phyloP scores from a whole-genome alignment of 1,284 basidiomycete species.

The Xanthoconium separans region DNA sequence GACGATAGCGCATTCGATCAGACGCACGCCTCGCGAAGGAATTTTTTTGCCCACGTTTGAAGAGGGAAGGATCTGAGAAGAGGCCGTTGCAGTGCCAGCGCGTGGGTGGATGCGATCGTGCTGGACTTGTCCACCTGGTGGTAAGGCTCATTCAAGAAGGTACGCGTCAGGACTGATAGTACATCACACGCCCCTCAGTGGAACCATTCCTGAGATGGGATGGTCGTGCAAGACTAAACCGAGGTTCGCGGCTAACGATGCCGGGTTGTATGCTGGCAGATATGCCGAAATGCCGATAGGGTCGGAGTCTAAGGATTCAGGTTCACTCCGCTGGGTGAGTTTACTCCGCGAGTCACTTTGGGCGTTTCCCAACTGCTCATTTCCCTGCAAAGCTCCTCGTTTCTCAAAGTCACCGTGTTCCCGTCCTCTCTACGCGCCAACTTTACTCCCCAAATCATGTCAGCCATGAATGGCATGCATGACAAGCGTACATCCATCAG shows the following conservation, averaged over 20 bases:
- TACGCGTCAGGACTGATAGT: too few relatives aligned
- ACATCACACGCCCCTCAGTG: too few relatives aligned
- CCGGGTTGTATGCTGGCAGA: slow-evolving; percentile 16
- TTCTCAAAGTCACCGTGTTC: slow-evolving; percentile 13
- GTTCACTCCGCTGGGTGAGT: slow-evolving; percentile 26
- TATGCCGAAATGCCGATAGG: slow-evolving; percentile 28
- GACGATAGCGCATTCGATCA: slow-evolving; percentile 1
- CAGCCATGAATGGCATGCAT: slow-evolving; percentile 46
- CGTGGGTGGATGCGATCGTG: neutral
- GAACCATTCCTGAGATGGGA: too few relatives aligned
- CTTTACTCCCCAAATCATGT: slow-evolving; percentile 11
- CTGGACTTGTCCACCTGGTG: too few relatives aligned
- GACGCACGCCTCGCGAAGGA: neutral
- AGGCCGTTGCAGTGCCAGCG: neutral
- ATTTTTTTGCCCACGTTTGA: neutral
- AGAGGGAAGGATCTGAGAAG: neutral
- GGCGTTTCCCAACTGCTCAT: slow-evolving; percentile 31
- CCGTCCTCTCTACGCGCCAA: slow-evolving; percentile 5
- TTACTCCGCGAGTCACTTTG: slow-evolving; percentile 30
- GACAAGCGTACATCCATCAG: slow-evolving; percentile 55
- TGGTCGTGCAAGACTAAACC: too few relatives aligned
- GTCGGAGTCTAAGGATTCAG: slow-evolving; percentile 28
- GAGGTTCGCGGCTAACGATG: slow-evolving; percentile 31
- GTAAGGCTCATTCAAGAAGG: too few relatives aligned
- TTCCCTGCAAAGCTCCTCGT: slow-evolving; percentile 25